Evolutionary conservation across 306 rosid species (phyloP).

Genomic region (Echinosophora koreensis): DNA sequence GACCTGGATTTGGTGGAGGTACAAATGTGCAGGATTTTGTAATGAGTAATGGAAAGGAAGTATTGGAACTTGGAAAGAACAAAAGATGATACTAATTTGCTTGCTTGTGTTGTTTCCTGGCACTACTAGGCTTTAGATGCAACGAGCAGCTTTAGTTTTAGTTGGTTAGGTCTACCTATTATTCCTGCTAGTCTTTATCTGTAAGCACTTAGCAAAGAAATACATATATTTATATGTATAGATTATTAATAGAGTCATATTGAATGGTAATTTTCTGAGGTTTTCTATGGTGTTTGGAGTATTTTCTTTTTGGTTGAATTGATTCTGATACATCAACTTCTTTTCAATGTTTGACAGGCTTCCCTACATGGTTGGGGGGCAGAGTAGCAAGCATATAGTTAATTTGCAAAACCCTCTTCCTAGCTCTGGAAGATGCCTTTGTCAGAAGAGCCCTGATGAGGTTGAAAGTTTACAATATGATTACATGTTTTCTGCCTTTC

Average conservation of each 20-base stretch:
- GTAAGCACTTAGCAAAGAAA: conserved; percentile 49
- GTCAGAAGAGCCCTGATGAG: conserved; percentile 52
- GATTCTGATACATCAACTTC: conserved; percentile 55
- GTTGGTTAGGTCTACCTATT: conserved; percentile 44
- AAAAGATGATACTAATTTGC: conserved; percentile 37
- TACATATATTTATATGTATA: conserved; percentile 42
- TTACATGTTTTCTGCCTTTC: conserved; percentile 44
- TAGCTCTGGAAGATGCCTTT: conserved; percentile 53
- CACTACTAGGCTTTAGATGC: conserved; percentile 40
- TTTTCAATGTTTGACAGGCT: conserved; percentile 71
- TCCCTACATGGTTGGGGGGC: conserved; percentile 69
- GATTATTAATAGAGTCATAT: conserved; percentile 54
- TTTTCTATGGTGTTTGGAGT: conserved; percentile 13
- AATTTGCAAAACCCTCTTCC: conserved; percentile 53
- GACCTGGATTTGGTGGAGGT: conserved; percentile 57
- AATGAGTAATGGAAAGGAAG: conserved; percentile 40
- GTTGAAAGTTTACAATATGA: conserved; percentile 49
- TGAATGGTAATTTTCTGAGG: conserved; percentile 41
- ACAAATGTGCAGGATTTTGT: conserved; percentile 59
- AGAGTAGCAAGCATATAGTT: conserved; percentile 53
- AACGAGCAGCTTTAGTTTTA: conserved; percentile 52
- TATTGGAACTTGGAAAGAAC: conserved; percentile 36
- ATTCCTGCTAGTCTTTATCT: conserved; percentile 51
- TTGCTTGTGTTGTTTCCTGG: conserved; percentile 45
- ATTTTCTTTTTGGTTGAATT: conserved; percentile 6